phyloP scores from a whole-genome alignment of 148 eudicot species.

The Polygonum aviculare region DNA sequence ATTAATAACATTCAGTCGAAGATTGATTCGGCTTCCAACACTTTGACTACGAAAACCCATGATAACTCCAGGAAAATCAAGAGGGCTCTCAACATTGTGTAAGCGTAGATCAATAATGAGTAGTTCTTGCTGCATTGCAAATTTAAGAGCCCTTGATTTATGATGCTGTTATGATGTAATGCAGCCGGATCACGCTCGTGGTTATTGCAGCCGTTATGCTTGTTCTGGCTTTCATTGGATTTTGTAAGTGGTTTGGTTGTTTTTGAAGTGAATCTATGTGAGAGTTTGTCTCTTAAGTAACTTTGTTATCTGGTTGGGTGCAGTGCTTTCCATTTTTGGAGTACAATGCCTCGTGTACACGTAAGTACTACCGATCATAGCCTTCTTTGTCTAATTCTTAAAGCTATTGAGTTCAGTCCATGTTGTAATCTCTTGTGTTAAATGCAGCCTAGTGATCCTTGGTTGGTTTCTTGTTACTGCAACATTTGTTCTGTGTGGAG shows the following conservation, averaged over 20 bases:
- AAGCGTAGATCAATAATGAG: slow-evolving; percentile 21
- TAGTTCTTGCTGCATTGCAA: neutral
- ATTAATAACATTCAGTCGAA: slow-evolving; percentile 42
- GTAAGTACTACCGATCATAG: slow-evolving; percentile 40
- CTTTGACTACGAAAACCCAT: slow-evolving; percentile 41
- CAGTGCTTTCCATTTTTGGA: slow-evolving; percentile 79
- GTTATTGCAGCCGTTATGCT: slow-evolving; percentile 81
- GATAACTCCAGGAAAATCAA: slow-evolving; percentile 43
- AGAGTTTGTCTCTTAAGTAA: neutral
- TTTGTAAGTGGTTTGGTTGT: slow-evolving; percentile 40
- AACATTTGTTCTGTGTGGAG: slow-evolving; percentile 69
- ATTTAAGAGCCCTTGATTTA: neutral
- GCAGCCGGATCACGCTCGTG: slow-evolving; percentile 58
- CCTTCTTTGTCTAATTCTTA: neutral
- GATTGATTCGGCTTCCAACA: slow-evolving; percentile 38
- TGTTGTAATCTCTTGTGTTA: neutral
- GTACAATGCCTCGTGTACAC: slow-evolving; percentile 68
- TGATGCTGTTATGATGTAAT: neutral
- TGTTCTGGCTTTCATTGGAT: slow-evolving; percentile 58
- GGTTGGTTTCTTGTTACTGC: slow-evolving; percentile 77
- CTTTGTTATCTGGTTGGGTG: slow-evolving; percentile 16
- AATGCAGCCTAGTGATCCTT: slow-evolving; percentile 58
- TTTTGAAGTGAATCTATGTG: neutral
- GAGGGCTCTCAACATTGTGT: slow-evolving; percentile 47
- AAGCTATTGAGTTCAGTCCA: neutral